These are phyloP conservation scores for Auriscalpium microsporum DNA, from an alignment of 768 basidiomycete species.

Conservation along the genomic window DNA sequence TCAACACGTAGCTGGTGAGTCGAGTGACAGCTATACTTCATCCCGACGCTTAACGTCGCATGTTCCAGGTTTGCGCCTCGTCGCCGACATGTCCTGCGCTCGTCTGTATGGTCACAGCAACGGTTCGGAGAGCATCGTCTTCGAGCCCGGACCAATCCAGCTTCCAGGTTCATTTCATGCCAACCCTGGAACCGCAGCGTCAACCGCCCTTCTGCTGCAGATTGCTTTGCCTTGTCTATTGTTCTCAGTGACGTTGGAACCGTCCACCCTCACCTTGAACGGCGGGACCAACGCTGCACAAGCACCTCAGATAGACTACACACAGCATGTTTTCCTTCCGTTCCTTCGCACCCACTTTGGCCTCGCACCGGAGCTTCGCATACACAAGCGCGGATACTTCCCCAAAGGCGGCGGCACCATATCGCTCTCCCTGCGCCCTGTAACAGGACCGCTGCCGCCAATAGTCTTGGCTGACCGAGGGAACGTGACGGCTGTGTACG, in stretches of 20 bases:
- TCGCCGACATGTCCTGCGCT: constrained; percentile 51
- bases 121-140: constrained; percentile 46
- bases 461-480: constrained; percentile 53
- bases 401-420: constrained; percentile 69
- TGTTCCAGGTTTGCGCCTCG: constrained; percentile 52
- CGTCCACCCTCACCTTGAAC: constrained; percentile 44
- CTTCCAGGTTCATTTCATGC: constrained; percentile 34
- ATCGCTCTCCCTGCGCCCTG: constrained; percentile 27
- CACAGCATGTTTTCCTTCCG: constrained; percentile 54
- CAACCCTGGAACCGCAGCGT: constrained; percentile 55
- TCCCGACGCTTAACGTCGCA: background rate
- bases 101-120: constrained; percentile 44
- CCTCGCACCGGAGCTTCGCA: constrained; percentile 32
- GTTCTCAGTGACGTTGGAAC: constrained; percentile 31
- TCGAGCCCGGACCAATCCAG: constrained; percentile 40
- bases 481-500: constrained; percentile 38
- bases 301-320: constrained; percentile 75
- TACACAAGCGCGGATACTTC: constrained; percentile 58
- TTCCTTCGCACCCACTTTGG: constrained; percentile 55
- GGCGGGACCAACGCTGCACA: constrained; percentile 68
- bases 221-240: constrained; percentile 61
- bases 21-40: background rate
- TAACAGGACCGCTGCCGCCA: constrained; percentile 33
- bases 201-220: constrained; percentile 64
- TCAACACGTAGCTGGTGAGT: constrained; percentile 62